Conservation (phyloP, 108 stramenopile species). For the Conticribra weissflogii region DNA sequence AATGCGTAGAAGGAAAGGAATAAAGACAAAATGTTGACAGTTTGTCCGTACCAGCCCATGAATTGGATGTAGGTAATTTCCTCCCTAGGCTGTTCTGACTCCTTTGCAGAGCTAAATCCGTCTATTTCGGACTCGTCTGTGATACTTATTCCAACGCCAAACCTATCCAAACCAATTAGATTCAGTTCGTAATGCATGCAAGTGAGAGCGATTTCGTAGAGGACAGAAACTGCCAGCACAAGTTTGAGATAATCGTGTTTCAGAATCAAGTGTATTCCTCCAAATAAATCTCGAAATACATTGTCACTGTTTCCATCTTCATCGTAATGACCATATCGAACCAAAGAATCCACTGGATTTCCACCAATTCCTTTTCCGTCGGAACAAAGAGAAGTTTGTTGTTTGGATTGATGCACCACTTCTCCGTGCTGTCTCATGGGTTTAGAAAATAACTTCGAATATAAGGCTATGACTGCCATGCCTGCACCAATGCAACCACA, state of each 20-base stretch:
- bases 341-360: background rate
- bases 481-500: constrained; percentile 42
- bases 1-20: constrained; percentile 82
- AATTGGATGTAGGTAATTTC: constrained; percentile 77
- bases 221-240: constrained; percentile 91
- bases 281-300: constrained; percentile 49
- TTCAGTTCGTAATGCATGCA: constrained; percentile 98
- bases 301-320: background rate
- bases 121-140: constrained; percentile 16
- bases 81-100: constrained; percentile 1
- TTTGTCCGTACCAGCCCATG: constrained; percentile 92
- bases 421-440: constrained; percentile 21
- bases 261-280: constrained; percentile 83
- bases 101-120: background rate
- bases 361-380: background rate
- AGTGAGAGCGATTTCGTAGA: constrained; percentile 94
- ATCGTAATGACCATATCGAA: background rate
- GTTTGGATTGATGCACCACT: background rate
- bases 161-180: constrained; percentile 79
- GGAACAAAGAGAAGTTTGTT: background rate
- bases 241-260: constrained; percentile 88
- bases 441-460: constrained; percentile 31
- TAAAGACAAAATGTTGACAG: constrained; percentile 86
- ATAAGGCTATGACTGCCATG: constrained; percentile 35
- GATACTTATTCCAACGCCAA: constrained; percentile 50